These are phyloP conservation scores for Paramecium biaurelia DNA, from an alignment of 73 alveolate species.

Conservation along the genomic window DNA sequence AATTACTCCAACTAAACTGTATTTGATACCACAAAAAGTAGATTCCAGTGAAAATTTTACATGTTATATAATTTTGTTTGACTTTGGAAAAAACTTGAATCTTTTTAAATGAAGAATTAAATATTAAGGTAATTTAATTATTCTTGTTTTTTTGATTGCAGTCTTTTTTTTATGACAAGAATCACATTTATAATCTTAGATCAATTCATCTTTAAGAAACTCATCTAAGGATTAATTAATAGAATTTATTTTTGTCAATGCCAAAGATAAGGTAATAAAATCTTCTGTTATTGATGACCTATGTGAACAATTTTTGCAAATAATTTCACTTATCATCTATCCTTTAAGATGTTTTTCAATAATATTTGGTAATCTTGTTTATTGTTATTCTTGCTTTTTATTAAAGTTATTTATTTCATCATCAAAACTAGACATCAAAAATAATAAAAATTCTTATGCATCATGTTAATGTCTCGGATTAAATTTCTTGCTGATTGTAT, in stretches of 20 bases:
- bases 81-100: slow-evolving; percentile 42
- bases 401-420: slow-evolving; percentile 19
- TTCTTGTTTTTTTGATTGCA: neutral
- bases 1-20: neutral
- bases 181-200: slow-evolving; percentile 13
- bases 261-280: slow-evolving; percentile 1
- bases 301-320: neutral
- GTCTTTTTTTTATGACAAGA: neutral
- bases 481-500: neutral
- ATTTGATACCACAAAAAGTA: neutral
- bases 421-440: neutral
- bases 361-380: neutral
- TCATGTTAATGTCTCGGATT: slow-evolving; percentile 37
- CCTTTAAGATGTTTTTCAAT: neutral
- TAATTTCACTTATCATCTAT: neutral
- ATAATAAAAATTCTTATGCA: slow-evolving; percentile 4
- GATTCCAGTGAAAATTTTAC: neutral
- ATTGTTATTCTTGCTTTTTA: neutral
- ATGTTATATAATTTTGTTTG: neutral
- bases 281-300: neutral
- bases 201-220: slow-evolving; percentile 24
- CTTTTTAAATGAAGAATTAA: neutral
- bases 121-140: slow-evolving; percentile 5
- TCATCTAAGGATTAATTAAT: neutral
- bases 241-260: neutral